Conservation (phyloP, 495 filamentous ascomycete genomes). For the Aspergillus funiculosus region DNA sequence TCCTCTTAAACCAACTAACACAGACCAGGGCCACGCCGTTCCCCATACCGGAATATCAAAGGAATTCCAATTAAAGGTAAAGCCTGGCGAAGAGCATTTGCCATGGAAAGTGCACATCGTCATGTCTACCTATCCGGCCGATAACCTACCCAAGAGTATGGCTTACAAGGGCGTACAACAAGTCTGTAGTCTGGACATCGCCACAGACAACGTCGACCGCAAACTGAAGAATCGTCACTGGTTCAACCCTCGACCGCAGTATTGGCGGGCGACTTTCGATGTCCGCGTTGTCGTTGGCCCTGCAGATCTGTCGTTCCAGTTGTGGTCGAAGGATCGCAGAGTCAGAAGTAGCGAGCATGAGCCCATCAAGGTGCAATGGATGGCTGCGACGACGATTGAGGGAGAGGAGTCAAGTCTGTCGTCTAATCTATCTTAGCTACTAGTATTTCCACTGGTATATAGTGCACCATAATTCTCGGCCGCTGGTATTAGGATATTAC, state of each 20-base stretch:
- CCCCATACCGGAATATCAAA: not conserved
- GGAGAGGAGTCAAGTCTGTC: not conserved
- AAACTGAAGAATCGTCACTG: conserved; percentile 43
- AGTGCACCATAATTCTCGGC: no score
- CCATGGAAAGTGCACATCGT: conserved; percentile 46
- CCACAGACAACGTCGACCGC: conserved; percentile 31
- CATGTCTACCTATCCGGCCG: conserved; percentile 38
- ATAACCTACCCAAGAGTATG: conserved; percentile 39
- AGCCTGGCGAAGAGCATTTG: conserved; percentile 29
- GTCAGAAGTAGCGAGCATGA: conserved; percentile 42
- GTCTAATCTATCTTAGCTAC: no score
- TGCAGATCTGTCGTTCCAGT: conserved; percentile 51
- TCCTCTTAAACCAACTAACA: not conserved
- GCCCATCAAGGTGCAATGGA: conserved; percentile 47
- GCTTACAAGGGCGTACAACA: conserved; percentile 26
- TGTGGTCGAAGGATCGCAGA: conserved; percentile 46
- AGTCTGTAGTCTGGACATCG: conserved; percentile 27
- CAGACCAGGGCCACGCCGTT: not conserved
- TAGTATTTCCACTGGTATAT: no score
- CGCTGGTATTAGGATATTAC: no score
- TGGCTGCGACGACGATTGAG: conserved; percentile 16
- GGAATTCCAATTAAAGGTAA: conserved; percentile 35
- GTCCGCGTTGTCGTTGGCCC: conserved; percentile 49
- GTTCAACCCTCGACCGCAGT: conserved; percentile 38
- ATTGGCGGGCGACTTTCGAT: conserved; percentile 46